phyloP scores from a whole-genome alignment of 1,284 basidiomycete genomes.

The Trichosporon sp. region DNA sequence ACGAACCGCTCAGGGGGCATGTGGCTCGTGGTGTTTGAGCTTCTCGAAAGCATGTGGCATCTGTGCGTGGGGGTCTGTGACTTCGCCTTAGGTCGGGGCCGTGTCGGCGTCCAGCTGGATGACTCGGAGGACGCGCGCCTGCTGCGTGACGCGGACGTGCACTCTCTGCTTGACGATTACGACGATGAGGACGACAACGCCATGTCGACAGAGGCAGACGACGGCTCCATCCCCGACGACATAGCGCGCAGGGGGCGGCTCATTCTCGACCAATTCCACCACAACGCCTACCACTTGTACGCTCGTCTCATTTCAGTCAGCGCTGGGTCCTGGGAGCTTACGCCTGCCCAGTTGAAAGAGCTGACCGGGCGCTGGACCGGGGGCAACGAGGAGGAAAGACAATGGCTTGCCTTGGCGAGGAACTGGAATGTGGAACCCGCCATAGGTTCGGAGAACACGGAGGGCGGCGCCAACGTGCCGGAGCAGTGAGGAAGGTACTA shows the following conservation, averaged over 20 bases:
- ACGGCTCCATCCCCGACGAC: conserved; percentile 30
- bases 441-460: background rate
- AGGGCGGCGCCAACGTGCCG: background rate
- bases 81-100: conserved; percentile 47
- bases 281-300: conserved; percentile 50
- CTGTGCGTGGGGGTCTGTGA: conserved; percentile 53
- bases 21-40: conserved; percentile 50
- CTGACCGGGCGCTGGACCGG: conserved; percentile 25
- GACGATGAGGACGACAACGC: conserved; percentile 23
- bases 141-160: conserved; percentile 32
- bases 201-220: background rate
- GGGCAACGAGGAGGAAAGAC: conserved; percentile 14
- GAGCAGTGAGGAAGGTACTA: background rate
- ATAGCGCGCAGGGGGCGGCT: conserved; percentile 41
- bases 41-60: conserved; percentile 44
- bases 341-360: conserved; percentile 25
- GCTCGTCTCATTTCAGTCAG: conserved; percentile 31
- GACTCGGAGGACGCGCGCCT: conserved; percentile 45
- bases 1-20: conserved; percentile 34
- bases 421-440: conserved; percentile 33
- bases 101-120: conserved; percentile 34
- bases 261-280: conserved; percentile 48
- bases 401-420: conserved; percentile 31
- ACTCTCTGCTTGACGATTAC: conserved; percentile 27
- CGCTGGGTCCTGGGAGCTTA: conserved; percentile 32